Evolutionary conservation across 2,329 filamentous ascomycete genomes (phyloP), one percentile per base, ranked within the genome.

Genomic region (Penicillium sp.): DNA sequence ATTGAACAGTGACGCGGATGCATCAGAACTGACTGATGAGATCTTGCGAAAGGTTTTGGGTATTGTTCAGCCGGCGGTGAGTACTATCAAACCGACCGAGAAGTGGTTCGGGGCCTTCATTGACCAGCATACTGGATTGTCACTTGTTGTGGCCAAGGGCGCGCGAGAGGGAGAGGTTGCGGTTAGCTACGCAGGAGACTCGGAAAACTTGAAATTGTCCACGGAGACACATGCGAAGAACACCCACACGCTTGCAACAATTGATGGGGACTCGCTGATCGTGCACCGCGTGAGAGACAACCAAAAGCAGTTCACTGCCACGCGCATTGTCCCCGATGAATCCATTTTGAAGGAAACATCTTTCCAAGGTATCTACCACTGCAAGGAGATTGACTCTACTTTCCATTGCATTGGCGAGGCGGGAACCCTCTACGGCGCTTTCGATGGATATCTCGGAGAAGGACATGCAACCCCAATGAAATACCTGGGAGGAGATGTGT

Each of bases 401-500:
- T 73, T 79, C 55, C 62, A 65, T 41, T 70, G 69, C 50, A 61
- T 53, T 4, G 73, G 74, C 5, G 57, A 58, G 5, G 67, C 68
- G n/a, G 70, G 65, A 8, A 61, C 75, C 53, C 48, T 79, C n/a
- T 78, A 78, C 51, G 77, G 74, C 6, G 62, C 65, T 1, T 78
- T 79, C 53, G 67, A 73, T 48, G 76, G 76, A 5, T 78, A 67
- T 49, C 59, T 79, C 4, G 77, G 76, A 2, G 61, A 62, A 13
- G 76, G 77, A 2, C 69, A 74, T 1, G 60, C 64, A 3, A 68
- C 72, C 47, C 52, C 72, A 2, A 75, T 79, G 69, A 59, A 63
- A 11, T 69, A 70, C 31, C 50, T 79, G 5, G 75, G 73, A 2
- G 62, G 70, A 32, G 70, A 78, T 57, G 64, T 77, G 3, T 79